These are phyloP conservation scores for Trametes versicolor DNA, from an alignment of 1,284 basidiomycete species.

Conservation along the genomic window DNA sequence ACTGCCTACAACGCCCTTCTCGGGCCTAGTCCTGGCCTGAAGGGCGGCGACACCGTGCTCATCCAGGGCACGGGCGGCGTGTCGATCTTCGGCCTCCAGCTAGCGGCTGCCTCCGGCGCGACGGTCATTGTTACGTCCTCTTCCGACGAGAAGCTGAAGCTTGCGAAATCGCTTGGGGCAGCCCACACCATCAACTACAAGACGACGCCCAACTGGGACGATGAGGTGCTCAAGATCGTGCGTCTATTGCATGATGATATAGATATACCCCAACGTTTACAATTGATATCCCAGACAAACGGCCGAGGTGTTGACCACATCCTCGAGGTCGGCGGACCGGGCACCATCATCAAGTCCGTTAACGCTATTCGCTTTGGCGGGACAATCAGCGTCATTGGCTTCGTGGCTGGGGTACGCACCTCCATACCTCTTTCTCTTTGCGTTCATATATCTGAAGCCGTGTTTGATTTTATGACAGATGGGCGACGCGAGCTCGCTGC, in stretches of 20 bases:
- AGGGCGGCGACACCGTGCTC: constrained; percentile 44
- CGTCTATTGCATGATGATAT: not conserved
- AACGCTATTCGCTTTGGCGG: constrained; percentile 49
- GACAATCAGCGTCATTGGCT: constrained; percentile 51
- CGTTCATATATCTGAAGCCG: not conserved
- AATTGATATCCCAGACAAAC: constrained; percentile 33
- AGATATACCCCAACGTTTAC: not conserved
- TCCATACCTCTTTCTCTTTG: not conserved
- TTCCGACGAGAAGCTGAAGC: constrained; percentile 52
- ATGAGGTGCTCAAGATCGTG: constrained; percentile 45
- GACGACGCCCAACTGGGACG: constrained; percentile 53
- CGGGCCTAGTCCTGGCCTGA: constrained; percentile 41
- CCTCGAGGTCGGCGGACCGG: constrained; percentile 54
- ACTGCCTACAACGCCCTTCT: constrained; percentile 52
- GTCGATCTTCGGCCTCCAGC: constrained; percentile 48
- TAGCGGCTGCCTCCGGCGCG: constrained; percentile 52
- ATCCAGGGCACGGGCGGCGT: constrained; percentile 53
- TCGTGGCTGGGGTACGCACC: constrained; percentile 44
- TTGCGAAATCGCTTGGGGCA: constrained; percentile 46
- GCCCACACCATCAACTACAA: constrained; percentile 52
- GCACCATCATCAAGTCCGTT: constrained; percentile 51
- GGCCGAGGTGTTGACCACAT: constrained; percentile 55
- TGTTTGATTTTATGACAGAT: not conserved
- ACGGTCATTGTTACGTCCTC: constrained; percentile 55
- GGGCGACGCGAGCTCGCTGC: constrained; percentile 7